Percentiles rank a stretch among this genome's conserved stretches.
These are phyloP conservation scores for Neurospora sp. DNA, from an alignment of 2,329 filamentous ascomycete genomes.

Conservation along the genomic window DNA sequence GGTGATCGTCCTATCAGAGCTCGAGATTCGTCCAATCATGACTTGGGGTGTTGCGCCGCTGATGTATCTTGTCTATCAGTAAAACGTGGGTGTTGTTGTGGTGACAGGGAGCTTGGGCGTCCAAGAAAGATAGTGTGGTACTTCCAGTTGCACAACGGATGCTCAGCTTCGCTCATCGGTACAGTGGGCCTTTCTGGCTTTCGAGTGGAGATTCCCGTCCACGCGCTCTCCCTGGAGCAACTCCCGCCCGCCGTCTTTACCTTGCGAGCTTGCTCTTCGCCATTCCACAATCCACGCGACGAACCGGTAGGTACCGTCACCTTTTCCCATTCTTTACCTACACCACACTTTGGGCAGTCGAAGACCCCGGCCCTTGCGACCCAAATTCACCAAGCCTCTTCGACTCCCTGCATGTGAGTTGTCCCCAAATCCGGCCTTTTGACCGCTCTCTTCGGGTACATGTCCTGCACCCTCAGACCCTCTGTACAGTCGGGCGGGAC, in stretches of 20 bases:
- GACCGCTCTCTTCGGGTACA: conserved; percentile 14
- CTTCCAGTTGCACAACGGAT: background rate
- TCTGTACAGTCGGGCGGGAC: background rate
- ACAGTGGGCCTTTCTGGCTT: background rate
- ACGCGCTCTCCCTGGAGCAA: background rate
- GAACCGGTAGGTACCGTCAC: background rate
- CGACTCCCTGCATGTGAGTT: conserved; percentile 6
- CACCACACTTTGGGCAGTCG: background rate
- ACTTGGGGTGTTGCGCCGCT: background rate
- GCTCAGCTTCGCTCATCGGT: background rate
- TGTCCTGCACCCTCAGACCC: conserved; percentile 3
- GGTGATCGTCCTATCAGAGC: background rate
- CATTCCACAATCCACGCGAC: background rate
- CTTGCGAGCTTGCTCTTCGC: background rate
- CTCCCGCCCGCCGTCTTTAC: background rate
- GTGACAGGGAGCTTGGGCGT: background rate
- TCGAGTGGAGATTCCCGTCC: background rate
- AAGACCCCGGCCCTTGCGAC: background rate
- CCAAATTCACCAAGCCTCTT: conserved; percentile 4
- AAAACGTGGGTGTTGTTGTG: background rate
- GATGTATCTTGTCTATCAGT: background rate
- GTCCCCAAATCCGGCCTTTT: conserved; percentile 5
- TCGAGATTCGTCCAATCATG: background rate
- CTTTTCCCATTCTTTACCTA: background rate
- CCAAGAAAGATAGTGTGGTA: background rate